Percentiles rank a stretch among this genome's conserved stretches.
Evolutionary conservation across 2,329 filamentous ascomycete genomes (phyloP).

Genomic region (Pseudocercospora pini-densiflorae): DNA sequence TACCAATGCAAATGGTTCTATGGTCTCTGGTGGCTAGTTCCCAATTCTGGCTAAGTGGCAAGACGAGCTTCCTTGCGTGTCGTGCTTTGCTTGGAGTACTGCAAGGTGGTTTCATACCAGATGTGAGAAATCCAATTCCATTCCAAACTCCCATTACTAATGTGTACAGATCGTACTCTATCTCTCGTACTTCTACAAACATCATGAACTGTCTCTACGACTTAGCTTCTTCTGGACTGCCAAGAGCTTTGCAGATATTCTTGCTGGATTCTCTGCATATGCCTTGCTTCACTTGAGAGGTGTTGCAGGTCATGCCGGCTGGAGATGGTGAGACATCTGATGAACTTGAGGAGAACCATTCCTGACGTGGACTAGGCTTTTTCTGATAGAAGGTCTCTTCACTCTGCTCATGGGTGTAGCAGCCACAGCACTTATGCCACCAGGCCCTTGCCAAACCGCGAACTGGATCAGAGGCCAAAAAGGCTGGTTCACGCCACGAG

Average conservation of each 20-base stretch:
- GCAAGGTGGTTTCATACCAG: constrained; percentile 53
- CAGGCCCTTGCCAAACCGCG: constrained; percentile 8
- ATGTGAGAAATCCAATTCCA: neutral
- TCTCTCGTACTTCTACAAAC: constrained; percentile 17
- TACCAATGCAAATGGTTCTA: constrained; percentile 45
- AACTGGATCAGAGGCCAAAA: constrained; percentile 52
- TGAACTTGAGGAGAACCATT: constrained; percentile 43
- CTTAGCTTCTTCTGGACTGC: constrained; percentile 29
- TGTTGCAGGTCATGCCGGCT: constrained; percentile 46
- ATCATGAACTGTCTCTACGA: constrained; percentile 15
- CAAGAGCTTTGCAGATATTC: constrained; percentile 31
- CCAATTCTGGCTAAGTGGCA: constrained; percentile 29
- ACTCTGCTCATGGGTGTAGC: constrained; percentile 59
- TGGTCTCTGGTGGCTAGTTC: constrained; percentile 48
- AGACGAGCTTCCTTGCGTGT: constrained; percentile 41
- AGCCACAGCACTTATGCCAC: constrained; percentile 23
- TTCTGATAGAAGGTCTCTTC: constrained; percentile 61
- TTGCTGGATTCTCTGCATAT: constrained; percentile 37
- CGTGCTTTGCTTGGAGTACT: constrained; percentile 45
- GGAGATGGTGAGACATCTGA: constrained; percentile 45
- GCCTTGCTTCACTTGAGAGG: constrained; percentile 47
- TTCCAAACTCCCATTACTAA: neutral
- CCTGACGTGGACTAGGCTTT: constrained; percentile 38
- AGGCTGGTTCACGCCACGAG: constrained; percentile 58
- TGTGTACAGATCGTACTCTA: constrained; percentile 1